Conservation (phyloP, 306 rosid genomes). For the Canavalia ensiformis region DNA sequence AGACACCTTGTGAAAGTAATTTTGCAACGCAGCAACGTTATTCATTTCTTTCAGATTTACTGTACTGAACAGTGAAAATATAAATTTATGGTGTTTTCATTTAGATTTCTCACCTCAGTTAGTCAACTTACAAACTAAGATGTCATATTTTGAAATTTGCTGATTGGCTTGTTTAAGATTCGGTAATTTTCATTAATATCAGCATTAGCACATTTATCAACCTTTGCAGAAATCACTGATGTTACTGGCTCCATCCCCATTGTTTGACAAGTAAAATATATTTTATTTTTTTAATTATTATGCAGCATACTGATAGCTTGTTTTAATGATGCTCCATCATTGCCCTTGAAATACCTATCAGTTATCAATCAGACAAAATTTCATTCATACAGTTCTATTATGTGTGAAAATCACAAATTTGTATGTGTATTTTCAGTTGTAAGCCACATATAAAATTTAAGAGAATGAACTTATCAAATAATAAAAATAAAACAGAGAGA, state of each 20-base stretch:
- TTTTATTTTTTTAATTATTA: not conserved
- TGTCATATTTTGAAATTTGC: conserved; percentile 5
- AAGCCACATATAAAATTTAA: not conserved
- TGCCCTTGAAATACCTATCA: conserved; percentile 4
- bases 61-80: conserved; percentile 17
- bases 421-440: not conserved
- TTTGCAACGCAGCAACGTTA: not conserved
- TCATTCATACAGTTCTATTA: not conserved
- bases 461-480: not conserved
- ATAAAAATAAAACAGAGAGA: too few species aligned
- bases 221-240: not conserved
- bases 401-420: conserved; percentile 23
- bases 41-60: not conserved
- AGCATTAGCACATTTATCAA: not conserved
- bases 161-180: conserved; percentile 22
- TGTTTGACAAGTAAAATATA: not conserved
- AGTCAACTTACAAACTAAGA: conserved; percentile 13
- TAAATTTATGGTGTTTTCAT: not conserved
- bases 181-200: conserved; percentile 19
- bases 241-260: not conserved
- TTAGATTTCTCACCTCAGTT: conserved; percentile 15
- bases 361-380: conserved; percentile 1
- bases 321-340: not conserved
- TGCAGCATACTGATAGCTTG: not conserved
- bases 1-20: conserved; percentile 14